Conservation (phyloP, 148 eudicot genomes). For the Rhododendron molle region DNA sequence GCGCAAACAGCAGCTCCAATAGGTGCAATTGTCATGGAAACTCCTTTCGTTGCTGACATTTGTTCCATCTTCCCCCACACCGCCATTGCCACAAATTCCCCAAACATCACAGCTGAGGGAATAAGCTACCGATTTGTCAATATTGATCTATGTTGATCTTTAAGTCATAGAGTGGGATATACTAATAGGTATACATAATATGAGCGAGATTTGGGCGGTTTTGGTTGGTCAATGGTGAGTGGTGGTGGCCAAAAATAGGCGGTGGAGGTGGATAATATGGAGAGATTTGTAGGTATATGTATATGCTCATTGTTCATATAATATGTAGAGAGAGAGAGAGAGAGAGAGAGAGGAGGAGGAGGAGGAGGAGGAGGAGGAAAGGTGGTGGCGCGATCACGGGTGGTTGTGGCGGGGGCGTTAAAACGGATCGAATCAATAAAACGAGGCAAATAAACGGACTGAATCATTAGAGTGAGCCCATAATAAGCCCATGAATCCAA, state of each 20-base stretch:
- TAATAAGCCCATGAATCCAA: background rate
- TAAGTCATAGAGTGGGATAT: background rate
- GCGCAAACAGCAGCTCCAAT: background rate
- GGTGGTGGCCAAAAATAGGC: background rate
- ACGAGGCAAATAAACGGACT: background rate
- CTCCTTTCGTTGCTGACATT: background rate
- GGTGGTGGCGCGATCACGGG: too few relatives aligned
- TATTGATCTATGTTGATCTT: background rate
- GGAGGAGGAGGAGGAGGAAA: too few relatives aligned
- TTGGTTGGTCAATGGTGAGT: background rate
- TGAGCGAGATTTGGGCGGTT: background rate
- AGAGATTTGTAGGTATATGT: too few relatives aligned
- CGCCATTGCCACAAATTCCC: background rate
- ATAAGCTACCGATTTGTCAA: background rate
- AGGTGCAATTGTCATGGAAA: background rate
- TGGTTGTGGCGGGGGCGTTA: background rate
- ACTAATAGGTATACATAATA: background rate
- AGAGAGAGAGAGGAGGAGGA: too few relatives aligned
- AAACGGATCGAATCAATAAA: background rate
- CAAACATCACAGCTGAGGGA: background rate
- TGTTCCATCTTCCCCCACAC: background rate
- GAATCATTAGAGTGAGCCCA: background rate
- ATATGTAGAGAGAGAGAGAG: too few relatives aligned
- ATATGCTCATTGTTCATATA: too few relatives aligned
- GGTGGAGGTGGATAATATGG: background rate